These are phyloP conservation scores for Pichia eremophila DNA, from an alignment of 805 yeast genomes.

Conservation along the genomic window DNA sequence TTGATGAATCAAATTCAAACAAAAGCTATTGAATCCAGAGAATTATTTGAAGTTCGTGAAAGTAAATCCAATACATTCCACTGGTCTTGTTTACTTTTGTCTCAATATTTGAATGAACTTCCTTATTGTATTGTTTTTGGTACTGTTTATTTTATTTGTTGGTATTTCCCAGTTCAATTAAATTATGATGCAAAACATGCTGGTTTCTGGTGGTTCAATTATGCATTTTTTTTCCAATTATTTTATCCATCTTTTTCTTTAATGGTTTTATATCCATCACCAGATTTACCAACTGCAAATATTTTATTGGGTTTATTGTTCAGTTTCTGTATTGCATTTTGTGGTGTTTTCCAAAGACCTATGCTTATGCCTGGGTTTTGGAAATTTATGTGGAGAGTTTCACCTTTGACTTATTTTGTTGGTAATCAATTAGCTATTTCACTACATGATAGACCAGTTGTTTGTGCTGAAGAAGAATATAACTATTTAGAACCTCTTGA, in stretches of 20 bases:
- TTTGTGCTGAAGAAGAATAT: conserved; percentile 41
- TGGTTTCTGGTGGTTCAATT: conserved; percentile 36
- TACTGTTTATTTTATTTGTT: conserved; percentile 37
- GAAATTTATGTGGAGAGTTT: conserved; percentile 71
- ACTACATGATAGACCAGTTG: conserved; percentile 42
- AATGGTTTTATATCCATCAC: conserved; percentile 48
- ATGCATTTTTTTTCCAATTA: conserved; percentile 33
- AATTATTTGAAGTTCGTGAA: conserved; percentile 62
- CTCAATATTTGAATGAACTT: conserved; percentile 47
- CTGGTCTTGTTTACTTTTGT: conserved; percentile 50
- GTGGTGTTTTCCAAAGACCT: conserved; percentile 59
- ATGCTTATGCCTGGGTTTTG: conserved; percentile 67
- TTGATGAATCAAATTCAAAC: conserved; percentile 58
- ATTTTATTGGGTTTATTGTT: conserved; percentile 47
- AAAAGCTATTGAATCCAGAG: conserved; percentile 47
- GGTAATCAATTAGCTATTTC: conserved; percentile 39
- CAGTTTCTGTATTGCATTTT: conserved; percentile 51
- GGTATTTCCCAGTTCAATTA: conserved; percentile 30
- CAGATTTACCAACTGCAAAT: conserved; percentile 59
- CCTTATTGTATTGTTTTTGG: conserved; percentile 46
- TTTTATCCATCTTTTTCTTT: conserved; percentile 43
- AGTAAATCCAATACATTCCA: conserved; percentile 63
- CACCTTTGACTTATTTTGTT: conserved; percentile 66
- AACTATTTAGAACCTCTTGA: conserved; percentile 42
- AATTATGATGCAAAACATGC: conserved; percentile 30